Base-by-base conservation (phyloP, 805 yeast genomes). In the Candida khao-thaluensis region DNA sequence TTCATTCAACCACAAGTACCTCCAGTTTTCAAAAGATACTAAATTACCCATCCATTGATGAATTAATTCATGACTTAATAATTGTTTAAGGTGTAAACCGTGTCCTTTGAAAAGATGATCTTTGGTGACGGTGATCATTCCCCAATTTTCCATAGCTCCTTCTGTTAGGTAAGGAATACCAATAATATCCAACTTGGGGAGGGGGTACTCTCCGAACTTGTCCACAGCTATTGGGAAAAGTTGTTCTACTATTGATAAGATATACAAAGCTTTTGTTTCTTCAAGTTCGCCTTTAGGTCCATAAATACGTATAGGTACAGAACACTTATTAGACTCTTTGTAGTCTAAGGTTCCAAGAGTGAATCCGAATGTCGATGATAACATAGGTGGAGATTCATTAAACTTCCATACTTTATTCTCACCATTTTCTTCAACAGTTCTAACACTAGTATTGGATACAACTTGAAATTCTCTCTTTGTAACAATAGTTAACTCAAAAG, bases 81-180 rank as follows among this genome's bases (percentile, higher is more conserved):
- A 67, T 50, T 81, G 83, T 44, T 76, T 62, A 17, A 78, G 52
- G 41, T 61, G 67, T 7, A 28, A 52, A 0, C 38, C 26, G n/a
- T 56, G 60, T 28, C 55, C 54, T 12, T 57, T 25, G 17, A 60
- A 50, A 9, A 68, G 39, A 47, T 78, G 81, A 32, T 72, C 71
- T 37, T 75, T 71, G 38, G 80, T 72, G 6, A 82, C 68, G 2
- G 83, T 76, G 36, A 85, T 70, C 61, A 82, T 60, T 3, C 87
- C 85, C 76, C 83, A 81, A 55, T 85, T 84, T 55, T 85, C 95
- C 80, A 83, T 85, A 2, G 86, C 95, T 42, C 85, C 85, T 54
- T 84, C 91, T 20, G 79, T 71, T 40, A 85, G 64, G 49, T 79
- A 82, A 7, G 93, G 93, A 7, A 85, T 57, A 1, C 85, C 76